phyloP scores from a whole-genome alignment of 306 rosid genomes.

The Oemleria cerasiformis region DNA sequence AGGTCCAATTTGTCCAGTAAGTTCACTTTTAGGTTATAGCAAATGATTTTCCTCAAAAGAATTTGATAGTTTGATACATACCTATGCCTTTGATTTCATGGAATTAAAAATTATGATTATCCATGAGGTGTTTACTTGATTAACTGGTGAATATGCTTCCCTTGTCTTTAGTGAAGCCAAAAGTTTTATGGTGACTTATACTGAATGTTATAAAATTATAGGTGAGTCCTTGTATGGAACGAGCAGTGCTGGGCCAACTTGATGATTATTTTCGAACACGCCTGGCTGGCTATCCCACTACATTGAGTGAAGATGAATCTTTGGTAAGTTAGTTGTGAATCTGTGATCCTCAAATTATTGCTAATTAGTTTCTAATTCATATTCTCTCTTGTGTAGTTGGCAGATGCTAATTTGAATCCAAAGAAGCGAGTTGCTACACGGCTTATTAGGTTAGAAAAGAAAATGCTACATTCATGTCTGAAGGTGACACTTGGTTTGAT shows the following conservation, averaged over 20 bases:
- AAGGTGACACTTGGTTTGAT: slow-evolving; percentile 57
- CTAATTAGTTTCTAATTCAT: slow-evolving; percentile 21
- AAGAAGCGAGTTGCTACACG: slow-evolving; percentile 84
- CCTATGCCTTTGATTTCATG: not conserved
- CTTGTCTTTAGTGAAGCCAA: slow-evolving; percentile 9
- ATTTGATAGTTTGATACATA: not conserved
- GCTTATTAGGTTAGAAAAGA: slow-evolving; percentile 77
- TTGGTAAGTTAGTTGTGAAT: slow-evolving; percentile 43
- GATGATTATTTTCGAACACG: slow-evolving; percentile 72
- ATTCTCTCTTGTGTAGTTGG: slow-evolving; percentile 49
- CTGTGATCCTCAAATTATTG: not conserved
- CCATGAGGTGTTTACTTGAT: not conserved
- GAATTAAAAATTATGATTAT: slow-evolving; percentile 7
- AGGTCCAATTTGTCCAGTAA: slow-evolving; percentile 95
- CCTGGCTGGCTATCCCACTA: slow-evolving; percentile 80
- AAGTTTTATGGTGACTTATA: not conserved
- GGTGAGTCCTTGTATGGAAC: slow-evolving; percentile 96
- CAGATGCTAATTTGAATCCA: slow-evolving; percentile 63
- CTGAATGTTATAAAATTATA: slow-evolving; percentile 28
- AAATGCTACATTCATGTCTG: slow-evolving; percentile 87
- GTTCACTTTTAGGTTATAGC: slow-evolving; percentile 24
- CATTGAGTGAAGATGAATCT: slow-evolving; percentile 82
- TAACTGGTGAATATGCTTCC: slow-evolving; percentile 15
- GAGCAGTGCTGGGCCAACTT: slow-evolving; percentile 88
- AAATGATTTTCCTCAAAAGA: not conserved